Conservation (phyloP, 441 rosid genomes). For the Jatropha podagrica region DNA sequence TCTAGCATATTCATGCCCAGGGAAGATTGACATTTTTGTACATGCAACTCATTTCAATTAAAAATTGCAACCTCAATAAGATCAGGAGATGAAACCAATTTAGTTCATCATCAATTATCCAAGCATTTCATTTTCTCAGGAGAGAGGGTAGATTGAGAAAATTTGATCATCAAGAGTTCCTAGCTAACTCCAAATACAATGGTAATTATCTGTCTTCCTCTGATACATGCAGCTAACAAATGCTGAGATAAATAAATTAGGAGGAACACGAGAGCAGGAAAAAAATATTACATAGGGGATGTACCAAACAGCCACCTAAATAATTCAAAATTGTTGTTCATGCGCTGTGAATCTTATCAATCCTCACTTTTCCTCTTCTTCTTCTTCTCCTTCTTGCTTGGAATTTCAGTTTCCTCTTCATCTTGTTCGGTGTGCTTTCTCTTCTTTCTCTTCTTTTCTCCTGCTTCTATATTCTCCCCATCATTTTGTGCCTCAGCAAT, state of each 20-base stretch:
- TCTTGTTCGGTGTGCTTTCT: conserved; percentile 55
- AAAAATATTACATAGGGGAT: background rate
- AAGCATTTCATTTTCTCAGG: no score
- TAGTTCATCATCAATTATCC: no score
- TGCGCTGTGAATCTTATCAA: conserved; percentile 19
- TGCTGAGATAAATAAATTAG: background rate
- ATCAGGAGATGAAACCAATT: no score
- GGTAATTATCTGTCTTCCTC: background rate
- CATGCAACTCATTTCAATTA: no score
- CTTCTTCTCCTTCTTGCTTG: conserved; percentile 57
- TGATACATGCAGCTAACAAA: background rate
- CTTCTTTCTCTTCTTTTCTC: conserved; percentile 56
- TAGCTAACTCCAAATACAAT: background rate
- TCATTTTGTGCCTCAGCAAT: conserved; percentile 20
- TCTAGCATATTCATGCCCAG: no score
- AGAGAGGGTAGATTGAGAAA: background rate
- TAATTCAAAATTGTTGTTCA: conserved; percentile 30
- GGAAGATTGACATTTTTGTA: no score
- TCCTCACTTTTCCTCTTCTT: conserved; percentile 43
- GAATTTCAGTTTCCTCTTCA: conserved; percentile 37
- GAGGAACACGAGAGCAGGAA: background rate
- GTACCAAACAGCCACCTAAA: conserved; percentile 2
- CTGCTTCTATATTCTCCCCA: conserved; percentile 22
- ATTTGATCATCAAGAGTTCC: background rate
- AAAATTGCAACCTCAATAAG: no score